A percentile compares a stretch with the other conserved stretches of the same genome.
phyloP scores from a whole-genome alignment of 768 basidiomycete genomes.

The Tylopilus vinaceipallidus region DNA sequence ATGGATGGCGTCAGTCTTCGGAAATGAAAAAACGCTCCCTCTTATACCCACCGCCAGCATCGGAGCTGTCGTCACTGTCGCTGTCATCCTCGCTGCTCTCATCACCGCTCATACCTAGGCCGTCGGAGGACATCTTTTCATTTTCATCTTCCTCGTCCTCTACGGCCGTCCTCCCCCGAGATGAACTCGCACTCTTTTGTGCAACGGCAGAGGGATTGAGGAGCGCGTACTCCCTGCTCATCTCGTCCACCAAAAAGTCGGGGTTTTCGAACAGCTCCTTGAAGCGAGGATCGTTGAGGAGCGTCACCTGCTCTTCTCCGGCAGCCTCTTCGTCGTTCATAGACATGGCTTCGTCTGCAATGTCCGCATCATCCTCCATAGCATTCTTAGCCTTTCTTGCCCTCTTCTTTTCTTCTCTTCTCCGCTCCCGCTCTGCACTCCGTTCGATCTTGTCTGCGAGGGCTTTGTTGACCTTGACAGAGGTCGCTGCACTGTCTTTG shows the following conservation, averaged over 20 bases:
- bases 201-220: slow-evolving; percentile 86
- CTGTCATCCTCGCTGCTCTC: slow-evolving; percentile 47
- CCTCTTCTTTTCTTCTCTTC: slow-evolving; percentile 54
- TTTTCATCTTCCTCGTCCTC: slow-evolving; percentile 90
- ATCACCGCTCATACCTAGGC: slow-evolving; percentile 41
- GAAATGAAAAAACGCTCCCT: slow-evolving; percentile 10
- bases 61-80: slow-evolving; percentile 49
- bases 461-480: slow-evolving; percentile 59
- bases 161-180: slow-evolving; percentile 68
- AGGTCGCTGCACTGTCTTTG: slow-evolving; percentile 47
- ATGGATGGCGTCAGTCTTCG: slow-evolving; percentile 9
- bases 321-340: slow-evolving; percentile 25
- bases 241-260: slow-evolving; percentile 90
- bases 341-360: slow-evolving; percentile 32
- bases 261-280: slow-evolving; percentile 87
- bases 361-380: slow-evolving; percentile 34
- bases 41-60: slow-evolving; percentile 49
- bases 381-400: slow-evolving; percentile 41
- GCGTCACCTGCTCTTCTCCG: slow-evolving; percentile 34
- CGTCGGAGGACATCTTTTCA: slow-evolving; percentile 62
- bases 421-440: slow-evolving; percentile 56
- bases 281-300: slow-evolving; percentile 89
- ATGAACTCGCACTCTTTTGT: slow-evolving; percentile 45
- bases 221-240: slow-evolving; percentile 82
- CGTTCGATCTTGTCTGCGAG: slow-evolving; percentile 76